These are phyloP conservation scores for Sugiyamaella grinbergsii DNA, from an alignment of 1,139 yeast species.

Conservation along the genomic window DNA sequence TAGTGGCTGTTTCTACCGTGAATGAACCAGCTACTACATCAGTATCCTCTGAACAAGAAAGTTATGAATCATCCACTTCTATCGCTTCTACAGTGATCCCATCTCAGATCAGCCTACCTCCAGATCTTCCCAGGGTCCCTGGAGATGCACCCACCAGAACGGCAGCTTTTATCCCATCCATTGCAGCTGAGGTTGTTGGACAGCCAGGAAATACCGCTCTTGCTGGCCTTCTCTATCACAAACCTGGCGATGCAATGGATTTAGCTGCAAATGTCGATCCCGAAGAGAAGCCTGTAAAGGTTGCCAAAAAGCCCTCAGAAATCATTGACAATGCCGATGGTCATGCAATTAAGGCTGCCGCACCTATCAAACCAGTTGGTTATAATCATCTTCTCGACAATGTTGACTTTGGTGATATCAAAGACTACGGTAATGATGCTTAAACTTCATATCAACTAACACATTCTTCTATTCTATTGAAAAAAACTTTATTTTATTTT, in stretches of 20 bases:
- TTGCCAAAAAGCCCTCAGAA: constrained; percentile 2
- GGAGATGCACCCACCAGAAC: constrained; percentile 10
- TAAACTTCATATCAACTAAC: neutral
- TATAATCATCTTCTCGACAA: constrained; percentile 13
- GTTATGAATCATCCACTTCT: neutral
- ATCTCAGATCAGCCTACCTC: constrained; percentile 5
- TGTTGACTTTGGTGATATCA: constrained; percentile 20
- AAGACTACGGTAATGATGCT: constrained; percentile 16
- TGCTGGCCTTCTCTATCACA: constrained; percentile 6
- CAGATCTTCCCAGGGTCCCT: constrained; percentile 13
- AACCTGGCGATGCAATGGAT: neutral
- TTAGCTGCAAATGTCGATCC: neutral
- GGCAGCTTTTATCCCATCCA: constrained; percentile 8
- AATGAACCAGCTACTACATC: constrained; percentile 5
- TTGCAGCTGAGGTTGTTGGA: constrained; percentile 11
- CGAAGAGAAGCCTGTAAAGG: neutral
- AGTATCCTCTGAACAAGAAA: neutral
- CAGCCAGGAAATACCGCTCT: constrained; percentile 8
- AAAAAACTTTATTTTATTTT: constrained; percentile 1
- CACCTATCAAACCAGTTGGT: neutral
- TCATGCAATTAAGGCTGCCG: constrained; percentile 3
- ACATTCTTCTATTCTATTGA: constrained; percentile 14
- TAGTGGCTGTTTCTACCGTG: neutral
- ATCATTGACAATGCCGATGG: constrained; percentile 14
- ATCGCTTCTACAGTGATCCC: constrained; percentile 13